Conservation (phyloP, 1,284 basidiomycete species). For the Microbotryum silenes-acaulis region DNA sequence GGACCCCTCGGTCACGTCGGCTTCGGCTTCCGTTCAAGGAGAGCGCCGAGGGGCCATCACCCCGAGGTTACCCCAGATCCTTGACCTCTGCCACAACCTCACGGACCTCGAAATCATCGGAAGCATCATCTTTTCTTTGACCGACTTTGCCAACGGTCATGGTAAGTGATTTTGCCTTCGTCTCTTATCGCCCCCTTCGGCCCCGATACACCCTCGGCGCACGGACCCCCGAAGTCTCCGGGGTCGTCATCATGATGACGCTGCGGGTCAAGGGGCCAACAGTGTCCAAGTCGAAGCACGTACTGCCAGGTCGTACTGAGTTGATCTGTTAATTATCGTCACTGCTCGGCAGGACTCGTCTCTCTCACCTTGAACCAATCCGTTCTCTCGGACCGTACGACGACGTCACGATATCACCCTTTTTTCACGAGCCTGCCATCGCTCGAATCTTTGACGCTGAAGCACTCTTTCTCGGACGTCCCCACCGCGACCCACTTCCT, state of each 20-base stretch:
- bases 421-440: conserved; percentile 12
- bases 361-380: conserved; percentile 4
- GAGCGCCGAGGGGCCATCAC: conserved; percentile 6
- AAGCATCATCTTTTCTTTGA: conserved; percentile 7
- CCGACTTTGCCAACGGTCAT: conserved; percentile 10
- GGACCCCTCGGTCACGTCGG: neutral
- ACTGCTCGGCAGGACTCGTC: conserved; percentile 2
- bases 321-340: neutral
- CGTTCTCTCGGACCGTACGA: conserved; percentile 16
- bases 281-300: too few species aligned
- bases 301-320: neutral
- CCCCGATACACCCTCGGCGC: neutral
- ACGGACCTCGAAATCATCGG: conserved; percentile 1
- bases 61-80: conserved; percentile 8
- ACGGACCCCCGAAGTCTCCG: neutral
- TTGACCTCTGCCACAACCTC: conserved; percentile 8
- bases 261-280: too few species aligned
- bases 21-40: neutral
- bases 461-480: conserved; percentile 3
- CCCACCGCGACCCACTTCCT: conserved; percentile 17
- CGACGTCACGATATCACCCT: conserved; percentile 12
- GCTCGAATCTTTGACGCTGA: conserved; percentile 8
- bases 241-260: too few species aligned
- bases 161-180: neutral
- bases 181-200: neutral